Percentiles rank a stretch among this genome's conserved stretches.
These are phyloP conservation scores for Cladophialophora yegresii DNA, from an alignment of 2,329 filamentous ascomycete species.

Conservation along the genomic window DNA sequence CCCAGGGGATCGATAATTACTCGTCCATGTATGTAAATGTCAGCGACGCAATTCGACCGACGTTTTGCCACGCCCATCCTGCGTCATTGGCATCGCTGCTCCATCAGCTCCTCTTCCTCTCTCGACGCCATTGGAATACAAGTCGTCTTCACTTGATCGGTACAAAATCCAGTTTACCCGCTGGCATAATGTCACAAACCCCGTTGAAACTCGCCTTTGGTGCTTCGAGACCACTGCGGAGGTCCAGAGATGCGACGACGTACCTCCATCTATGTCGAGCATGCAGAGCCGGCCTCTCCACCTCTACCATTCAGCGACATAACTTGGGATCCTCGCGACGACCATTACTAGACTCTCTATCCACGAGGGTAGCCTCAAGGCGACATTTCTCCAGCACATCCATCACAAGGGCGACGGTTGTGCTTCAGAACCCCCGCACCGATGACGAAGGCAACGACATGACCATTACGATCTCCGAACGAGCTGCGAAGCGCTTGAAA, in stretches of 20 bases:
- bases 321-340: background rate
- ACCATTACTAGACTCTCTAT: background rate
- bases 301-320: background rate
- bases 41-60: slow-evolving; percentile 18
- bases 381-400: slow-evolving; percentile 43
- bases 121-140: background rate
- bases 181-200: slow-evolving; percentile 21
- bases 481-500: slow-evolving; percentile 76
- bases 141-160: background rate
- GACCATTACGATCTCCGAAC: slow-evolving; percentile 77
- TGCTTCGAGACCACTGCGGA: slow-evolving; percentile 34
- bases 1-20: background rate
- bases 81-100: background rate
- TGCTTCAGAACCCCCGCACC: slow-evolving; percentile 66
- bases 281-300: slow-evolving; percentile 15
- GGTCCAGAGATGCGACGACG: slow-evolving; percentile 25
- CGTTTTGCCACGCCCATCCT: slow-evolving; percentile 12
- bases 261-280: slow-evolving; percentile 33
- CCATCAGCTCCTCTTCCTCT: background rate
- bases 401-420: slow-evolving; percentile 45
- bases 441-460: slow-evolving; percentile 86
- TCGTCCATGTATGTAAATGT: slow-evolving; percentile 11
- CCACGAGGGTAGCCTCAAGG: background rate
- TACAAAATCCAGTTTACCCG: background rate
- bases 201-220: slow-evolving; percentile 38